A percentile compares a stretch with the other conserved stretches of the same genome.
phyloP scores from a whole-genome alignment of 345 rosid species.

The Chamaenerion angustifolium region DNA sequence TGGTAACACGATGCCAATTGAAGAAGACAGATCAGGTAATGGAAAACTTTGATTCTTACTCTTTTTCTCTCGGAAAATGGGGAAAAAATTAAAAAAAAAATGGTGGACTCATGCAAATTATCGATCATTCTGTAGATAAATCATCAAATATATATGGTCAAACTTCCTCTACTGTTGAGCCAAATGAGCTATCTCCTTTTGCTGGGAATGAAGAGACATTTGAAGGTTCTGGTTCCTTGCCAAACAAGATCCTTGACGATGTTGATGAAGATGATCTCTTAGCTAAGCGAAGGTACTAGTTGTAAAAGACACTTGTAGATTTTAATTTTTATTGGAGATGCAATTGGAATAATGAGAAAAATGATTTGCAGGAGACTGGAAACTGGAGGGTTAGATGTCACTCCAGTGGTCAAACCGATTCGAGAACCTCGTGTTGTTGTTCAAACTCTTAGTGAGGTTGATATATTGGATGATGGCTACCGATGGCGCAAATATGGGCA shows the following conservation, averaged over 20 bases:
- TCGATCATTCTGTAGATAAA: constrained; percentile 29
- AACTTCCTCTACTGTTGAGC: constrained; percentile 30
- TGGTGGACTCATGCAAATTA: constrained; percentile 4
- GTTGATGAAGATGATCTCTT: constrained; percentile 59
- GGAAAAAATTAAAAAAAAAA: background rate
- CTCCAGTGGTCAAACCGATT: constrained; percentile 88
- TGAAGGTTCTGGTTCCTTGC: constrained; percentile 25
- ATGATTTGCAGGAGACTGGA: constrained; percentile 64
- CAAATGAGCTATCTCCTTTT: constrained; percentile 43
- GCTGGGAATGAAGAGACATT: constrained; percentile 40
- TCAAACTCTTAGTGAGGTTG: constrained; percentile 96
- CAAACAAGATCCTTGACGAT: constrained; percentile 23
- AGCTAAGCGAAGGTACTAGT: constrained; percentile 63
- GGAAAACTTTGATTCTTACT: background rate
- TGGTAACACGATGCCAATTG: constrained; percentile 40
- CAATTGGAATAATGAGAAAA: constrained; percentile 1
- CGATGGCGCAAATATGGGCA: constrained; percentile 99
- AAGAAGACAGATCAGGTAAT: constrained; percentile 42
- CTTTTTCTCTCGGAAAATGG: no score
- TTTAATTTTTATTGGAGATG: background rate
- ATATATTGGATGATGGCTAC: constrained; percentile 96
- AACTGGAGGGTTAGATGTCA: constrained; percentile 43
- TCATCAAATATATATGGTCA: constrained; percentile 38
- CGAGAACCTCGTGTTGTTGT: constrained; percentile 99
- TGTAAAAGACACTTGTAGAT: constrained; percentile 6